Conservation (phyloP, 345 rosid species). For the Pseudoturritis turrita region DNA sequence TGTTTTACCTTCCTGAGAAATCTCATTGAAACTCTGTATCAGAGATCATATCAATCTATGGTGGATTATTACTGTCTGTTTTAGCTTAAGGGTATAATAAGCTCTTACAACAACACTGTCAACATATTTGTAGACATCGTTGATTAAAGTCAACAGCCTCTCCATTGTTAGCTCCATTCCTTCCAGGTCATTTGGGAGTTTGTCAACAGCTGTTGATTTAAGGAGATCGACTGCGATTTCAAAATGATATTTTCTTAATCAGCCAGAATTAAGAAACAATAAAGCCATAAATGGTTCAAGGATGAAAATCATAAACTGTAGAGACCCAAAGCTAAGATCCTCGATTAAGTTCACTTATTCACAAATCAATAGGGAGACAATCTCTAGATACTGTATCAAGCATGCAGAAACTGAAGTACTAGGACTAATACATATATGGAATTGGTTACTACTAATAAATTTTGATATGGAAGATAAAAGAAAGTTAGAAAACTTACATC, state of each 20-base stretch:
- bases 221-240: constrained; percentile 55
- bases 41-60: background rate
- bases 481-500: constrained; percentile 53
- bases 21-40: background rate
- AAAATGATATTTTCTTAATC: background rate
- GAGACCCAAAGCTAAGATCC: background rate
- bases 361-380: background rate
- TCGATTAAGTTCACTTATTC: background rate
- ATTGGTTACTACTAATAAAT: background rate
- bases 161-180: constrained; percentile 94
- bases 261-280: background rate
- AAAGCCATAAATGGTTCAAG: background rate
- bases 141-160: constrained; percentile 57
- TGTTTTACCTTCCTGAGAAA: constrained; percentile 64
- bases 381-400: background rate
- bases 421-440: background rate
- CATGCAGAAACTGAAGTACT: background rate
- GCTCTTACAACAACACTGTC: constrained; percentile 87
- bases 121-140: constrained; percentile 72
- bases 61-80: background rate
- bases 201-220: constrained; percentile 65
- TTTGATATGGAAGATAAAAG: background rate
- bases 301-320: background rate
- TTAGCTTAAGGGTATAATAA: background rate
- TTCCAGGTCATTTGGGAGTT: constrained; percentile 92